Percentiles rank a stretch among this genome's conserved stretches.
These are phyloP conservation scores for Penicillium sp. DNA, from an alignment of 2,329 filamentous ascomycete species.

Conservation along the genomic window DNA sequence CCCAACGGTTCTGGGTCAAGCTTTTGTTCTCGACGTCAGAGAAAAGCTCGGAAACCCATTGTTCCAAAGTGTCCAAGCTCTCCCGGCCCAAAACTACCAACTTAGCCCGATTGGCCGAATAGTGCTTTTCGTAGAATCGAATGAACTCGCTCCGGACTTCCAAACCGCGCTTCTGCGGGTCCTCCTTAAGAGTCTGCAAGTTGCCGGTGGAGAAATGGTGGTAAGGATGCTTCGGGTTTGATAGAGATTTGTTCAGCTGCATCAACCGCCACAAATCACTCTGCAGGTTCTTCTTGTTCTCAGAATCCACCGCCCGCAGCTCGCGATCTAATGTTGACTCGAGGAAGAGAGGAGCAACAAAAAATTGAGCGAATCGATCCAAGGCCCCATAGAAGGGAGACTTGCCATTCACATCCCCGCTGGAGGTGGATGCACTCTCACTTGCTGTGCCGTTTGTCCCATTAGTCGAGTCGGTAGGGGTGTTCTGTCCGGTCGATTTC, in stretches of 20 bases:
- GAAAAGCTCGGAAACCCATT: constrained; percentile 83
- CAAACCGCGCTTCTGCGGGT: constrained; percentile 74
- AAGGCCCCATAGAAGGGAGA: constrained; percentile 78
- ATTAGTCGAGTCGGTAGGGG: constrained; percentile 28
- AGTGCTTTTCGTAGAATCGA: constrained; percentile 83
- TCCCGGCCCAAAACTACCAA: constrained; percentile 82
- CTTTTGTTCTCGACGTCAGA: constrained; percentile 79
- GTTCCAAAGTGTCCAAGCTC: constrained; percentile 75
- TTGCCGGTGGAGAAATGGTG: constrained; percentile 92
- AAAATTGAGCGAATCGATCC: constrained; percentile 92
- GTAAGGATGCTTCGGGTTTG: constrained; percentile 83
- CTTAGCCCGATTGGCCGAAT: constrained; percentile 94
- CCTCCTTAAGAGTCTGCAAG: constrained; percentile 78
- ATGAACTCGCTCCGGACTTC: constrained; percentile 91
- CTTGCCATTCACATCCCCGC: constrained; percentile 20
- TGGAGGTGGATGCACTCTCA: constrained; percentile 19
- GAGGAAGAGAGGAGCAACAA: constrained; percentile 83
- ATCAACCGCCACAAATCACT: constrained; percentile 84
- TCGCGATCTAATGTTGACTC: constrained; percentile 83
- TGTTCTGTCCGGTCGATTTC: constrained; percentile 25
- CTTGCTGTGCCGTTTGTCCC: constrained; percentile 20
- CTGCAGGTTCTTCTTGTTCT: constrained; percentile 97
- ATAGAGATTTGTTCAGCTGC: constrained; percentile 84
- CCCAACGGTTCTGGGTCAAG: constrained; percentile 67
- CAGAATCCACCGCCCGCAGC: constrained; percentile 84